These are phyloP conservation scores for Klebsormidium nitens DNA, from an alignment of 139 green algal genomes.

Conservation along the genomic window DNA sequence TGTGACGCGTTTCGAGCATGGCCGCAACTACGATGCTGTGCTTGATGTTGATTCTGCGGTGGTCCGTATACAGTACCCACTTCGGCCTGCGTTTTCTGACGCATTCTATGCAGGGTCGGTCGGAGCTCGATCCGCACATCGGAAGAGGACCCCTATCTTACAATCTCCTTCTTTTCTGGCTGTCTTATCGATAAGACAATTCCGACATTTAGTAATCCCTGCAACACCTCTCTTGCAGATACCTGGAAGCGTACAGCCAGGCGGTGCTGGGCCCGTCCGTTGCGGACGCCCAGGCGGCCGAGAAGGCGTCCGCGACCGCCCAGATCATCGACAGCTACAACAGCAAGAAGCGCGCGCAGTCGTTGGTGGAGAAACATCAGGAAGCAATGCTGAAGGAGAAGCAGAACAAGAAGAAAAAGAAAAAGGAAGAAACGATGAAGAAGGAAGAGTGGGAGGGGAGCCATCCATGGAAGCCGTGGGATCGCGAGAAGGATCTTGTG, in stretches of 20 bases:
- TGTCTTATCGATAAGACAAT: too few relatives aligned
- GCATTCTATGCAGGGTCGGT: too few relatives aligned
- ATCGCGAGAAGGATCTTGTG: constrained; percentile 34
- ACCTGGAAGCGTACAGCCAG: constrained; percentile 19
- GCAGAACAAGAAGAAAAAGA: constrained; percentile 34
- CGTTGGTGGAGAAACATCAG: constrained; percentile 36
- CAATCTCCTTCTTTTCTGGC: too few relatives aligned
- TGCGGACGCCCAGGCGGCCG: background rate
- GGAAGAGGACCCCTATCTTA: too few relatives aligned
- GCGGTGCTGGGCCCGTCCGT: constrained; percentile 8
- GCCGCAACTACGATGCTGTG: too few relatives aligned
- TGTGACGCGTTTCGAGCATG: too few relatives aligned
- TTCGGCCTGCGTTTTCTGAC: too few relatives aligned
- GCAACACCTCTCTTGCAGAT: too few relatives aligned
- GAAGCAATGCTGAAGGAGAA: background rate
- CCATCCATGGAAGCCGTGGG: constrained; percentile 37
- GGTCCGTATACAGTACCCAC: too few relatives aligned
- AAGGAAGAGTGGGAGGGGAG: constrained; percentile 16
- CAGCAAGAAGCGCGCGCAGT: constrained; percentile 10
- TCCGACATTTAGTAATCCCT: too few relatives aligned
- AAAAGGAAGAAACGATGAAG: constrained; percentile 2
- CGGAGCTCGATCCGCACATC: too few relatives aligned
- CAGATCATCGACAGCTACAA: constrained; percentile 29
- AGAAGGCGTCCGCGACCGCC: constrained; percentile 18
- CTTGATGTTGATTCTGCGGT: too few relatives aligned